Base-by-base conservation (phyloP, 192 early-diverging fungal genomes). In the Chytriomyces sp. region DNA sequence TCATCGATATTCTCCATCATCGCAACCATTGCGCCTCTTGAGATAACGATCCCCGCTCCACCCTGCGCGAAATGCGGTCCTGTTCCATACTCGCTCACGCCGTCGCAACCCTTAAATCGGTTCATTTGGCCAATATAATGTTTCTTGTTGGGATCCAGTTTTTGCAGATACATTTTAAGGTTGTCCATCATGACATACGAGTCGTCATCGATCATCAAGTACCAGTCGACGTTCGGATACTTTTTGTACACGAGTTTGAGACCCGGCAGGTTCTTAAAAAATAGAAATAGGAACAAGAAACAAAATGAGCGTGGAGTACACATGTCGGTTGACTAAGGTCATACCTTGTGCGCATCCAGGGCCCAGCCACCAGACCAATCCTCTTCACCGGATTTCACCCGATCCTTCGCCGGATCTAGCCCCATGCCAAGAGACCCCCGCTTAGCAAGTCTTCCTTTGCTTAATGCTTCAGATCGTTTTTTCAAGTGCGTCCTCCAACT, bases 171-270 rank as follows among this genome's bases (percentile, higher is more conserved):
- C 3, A 67, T 64, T 24, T 78, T 45, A 11, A 89, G 63, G 70
- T 86, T 89, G 53, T 86, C 83, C 24, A 85, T 50, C 49, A 86
- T 87, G 28, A 89, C 75, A 50, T 89, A 86, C 6, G 88, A 87
- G 79, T 89, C 88, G 73, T 89, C 88, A 72, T 89, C 88, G 48
- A 89, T 78, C 88, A 89, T 89, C 47, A 89, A 8, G 67, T 79
- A 89, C 88, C 88, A 89, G 20, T 86, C 79, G 49, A 85, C 88
- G 65, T 87, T 69, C 6, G 88, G 87, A 63, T 76, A 89, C 4
- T 65, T 66, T 6, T 73, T 70, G 61, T 77, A 87, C 24, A 89
- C 76, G 45, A 77, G 66, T 23, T 77, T 69, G 74, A 84, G 83
- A 6, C 86, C 86, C n/a, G 86, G 86, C 5, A 88, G 64, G 75